These are phyloP conservation scores for Pichia nakasei DNA, from an alignment of 805 yeast species.

Conservation along the genomic window DNA sequence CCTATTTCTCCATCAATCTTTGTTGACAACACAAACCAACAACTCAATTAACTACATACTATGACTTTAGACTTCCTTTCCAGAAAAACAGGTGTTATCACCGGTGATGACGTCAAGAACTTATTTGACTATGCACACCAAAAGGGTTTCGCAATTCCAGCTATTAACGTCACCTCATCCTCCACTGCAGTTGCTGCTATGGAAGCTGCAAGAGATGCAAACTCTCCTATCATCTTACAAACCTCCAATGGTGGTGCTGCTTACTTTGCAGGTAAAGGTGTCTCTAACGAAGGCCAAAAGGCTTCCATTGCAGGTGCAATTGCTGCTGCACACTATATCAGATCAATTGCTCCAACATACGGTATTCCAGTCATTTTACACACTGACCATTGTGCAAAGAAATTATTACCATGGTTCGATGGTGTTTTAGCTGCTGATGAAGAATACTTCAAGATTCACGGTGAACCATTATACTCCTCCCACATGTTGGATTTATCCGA, in stretches of 20 bases:
- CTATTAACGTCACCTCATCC: constrained; percentile 96
- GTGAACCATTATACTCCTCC: constrained; percentile 95
- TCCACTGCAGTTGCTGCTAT: constrained; percentile 95
- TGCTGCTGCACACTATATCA: constrained; percentile 97
- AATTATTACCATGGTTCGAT: constrained; percentile 96
- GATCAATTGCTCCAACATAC: constrained; percentile 92
- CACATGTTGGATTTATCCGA: constrained; percentile 98
- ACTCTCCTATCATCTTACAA: constrained; percentile 93
- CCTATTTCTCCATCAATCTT: no score
- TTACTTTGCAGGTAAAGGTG: constrained; percentile 99
- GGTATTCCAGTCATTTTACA: constrained; percentile 95
- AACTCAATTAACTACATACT: neutral
- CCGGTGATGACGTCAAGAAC: constrained; percentile 90
- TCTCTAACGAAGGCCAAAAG: constrained; percentile 81
- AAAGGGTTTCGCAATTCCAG: constrained; percentile 94
- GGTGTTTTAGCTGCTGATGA: constrained; percentile 97
- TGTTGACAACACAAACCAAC: neutral
- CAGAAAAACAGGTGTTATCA: constrained; percentile 96
- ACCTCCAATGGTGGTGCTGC: constrained; percentile 99
- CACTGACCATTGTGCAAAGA: constrained; percentile 98
- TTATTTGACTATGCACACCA: constrained; percentile 89
- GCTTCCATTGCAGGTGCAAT: constrained; percentile 92
- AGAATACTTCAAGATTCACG: constrained; percentile 75
- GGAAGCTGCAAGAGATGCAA: constrained; percentile 93
- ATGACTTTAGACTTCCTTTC: constrained; percentile 55